Conservation (phyloP, 768 basidiomycete species). For the Xerocomus spinulosus region DNA sequence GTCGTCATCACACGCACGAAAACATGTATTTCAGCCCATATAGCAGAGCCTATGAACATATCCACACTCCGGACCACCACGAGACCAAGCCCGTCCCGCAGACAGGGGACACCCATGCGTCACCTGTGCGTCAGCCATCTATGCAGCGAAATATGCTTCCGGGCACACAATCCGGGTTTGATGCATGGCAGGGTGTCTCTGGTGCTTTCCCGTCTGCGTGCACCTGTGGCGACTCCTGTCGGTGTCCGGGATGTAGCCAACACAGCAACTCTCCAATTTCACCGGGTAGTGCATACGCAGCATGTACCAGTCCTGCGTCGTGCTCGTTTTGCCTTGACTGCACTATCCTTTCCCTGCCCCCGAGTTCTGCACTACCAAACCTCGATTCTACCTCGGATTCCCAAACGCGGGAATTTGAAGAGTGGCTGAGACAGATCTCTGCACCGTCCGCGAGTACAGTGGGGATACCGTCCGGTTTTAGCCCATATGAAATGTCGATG, state of each 20-base stretch:
- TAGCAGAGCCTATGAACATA: slow-evolving; percentile 56
- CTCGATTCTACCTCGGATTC: slow-evolving; percentile 40
- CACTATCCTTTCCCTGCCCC: slow-evolving; percentile 49
- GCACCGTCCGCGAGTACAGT: slow-evolving; percentile 14
- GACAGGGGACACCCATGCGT: slow-evolving; percentile 18
- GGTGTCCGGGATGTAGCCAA: slow-evolving; percentile 60
- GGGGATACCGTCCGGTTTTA: slow-evolving; percentile 24
- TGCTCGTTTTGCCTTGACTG: slow-evolving; percentile 59
- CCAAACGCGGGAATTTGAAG: slow-evolving; percentile 49
- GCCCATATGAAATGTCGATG: slow-evolving; percentile 27
- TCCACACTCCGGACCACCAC: slow-evolving; percentile 35
- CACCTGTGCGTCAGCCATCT: slow-evolving; percentile 17
- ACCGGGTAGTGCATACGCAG: slow-evolving; percentile 34
- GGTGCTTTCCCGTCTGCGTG: slow-evolving; percentile 47
- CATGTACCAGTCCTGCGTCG: slow-evolving; percentile 35
- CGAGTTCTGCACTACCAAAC: slow-evolving; percentile 39
- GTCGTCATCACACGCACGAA: slow-evolving; percentile 49
- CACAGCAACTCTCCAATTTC: slow-evolving; percentile 42
- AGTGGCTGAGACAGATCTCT: slow-evolving; percentile 56
- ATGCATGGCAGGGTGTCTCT: slow-evolving; percentile 22
- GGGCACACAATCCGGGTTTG: slow-evolving; percentile 23
- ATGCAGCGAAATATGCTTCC: slow-evolving; percentile 25
- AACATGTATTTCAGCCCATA: slow-evolving; percentile 60
- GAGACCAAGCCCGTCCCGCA: slow-evolving; percentile 19
- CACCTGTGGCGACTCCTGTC: slow-evolving; percentile 58